phyloP scores from a whole-genome alignment of 257 asterid species.

The Solanum microdontum region DNA sequence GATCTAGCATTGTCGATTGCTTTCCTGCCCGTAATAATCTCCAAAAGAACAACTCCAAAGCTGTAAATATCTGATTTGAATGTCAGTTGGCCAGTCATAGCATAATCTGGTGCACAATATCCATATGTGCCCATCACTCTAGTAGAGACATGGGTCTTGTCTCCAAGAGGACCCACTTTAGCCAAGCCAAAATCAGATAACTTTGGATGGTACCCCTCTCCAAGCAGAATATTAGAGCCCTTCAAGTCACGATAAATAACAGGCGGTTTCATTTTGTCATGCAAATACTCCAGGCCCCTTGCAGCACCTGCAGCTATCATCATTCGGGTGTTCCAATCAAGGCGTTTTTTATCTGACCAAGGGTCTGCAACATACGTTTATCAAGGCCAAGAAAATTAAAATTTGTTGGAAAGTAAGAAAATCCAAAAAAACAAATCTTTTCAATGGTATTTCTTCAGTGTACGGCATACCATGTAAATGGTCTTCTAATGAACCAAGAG shows the following conservation, averaged over 20 bases:
- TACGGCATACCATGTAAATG: constrained; percentile 49
- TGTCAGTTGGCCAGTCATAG: constrained; percentile 75
- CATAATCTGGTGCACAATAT: constrained; percentile 79
- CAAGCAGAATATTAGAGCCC: constrained; percentile 66
- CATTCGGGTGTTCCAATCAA: constrained; percentile 75
- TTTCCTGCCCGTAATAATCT: constrained; percentile 65
- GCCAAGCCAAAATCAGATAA: constrained; percentile 87
- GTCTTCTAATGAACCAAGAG: constrained; percentile 68
- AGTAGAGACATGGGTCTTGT: constrained; percentile 66
- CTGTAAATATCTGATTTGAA: constrained; percentile 74
- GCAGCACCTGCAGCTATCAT: constrained; percentile 83
- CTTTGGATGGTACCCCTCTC: constrained; percentile 54
- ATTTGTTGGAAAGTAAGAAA: background rate
- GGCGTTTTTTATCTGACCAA: constrained; percentile 12
- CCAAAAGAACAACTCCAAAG: constrained; percentile 77
- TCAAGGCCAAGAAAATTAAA: background rate
- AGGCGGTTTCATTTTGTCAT: constrained; percentile 58
- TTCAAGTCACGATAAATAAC: constrained; percentile 72
- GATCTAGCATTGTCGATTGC: constrained; percentile 42
- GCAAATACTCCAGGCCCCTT: constrained; percentile 69
- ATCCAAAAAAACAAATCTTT: background rate
- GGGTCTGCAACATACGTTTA: constrained; percentile 17
- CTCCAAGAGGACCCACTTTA: constrained; percentile 66
- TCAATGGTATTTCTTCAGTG: background rate
- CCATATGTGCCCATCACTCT: constrained; percentile 92